phyloP scores from a whole-genome alignment of 768 basidiomycete species.

The Podaxis sp. region DNA sequence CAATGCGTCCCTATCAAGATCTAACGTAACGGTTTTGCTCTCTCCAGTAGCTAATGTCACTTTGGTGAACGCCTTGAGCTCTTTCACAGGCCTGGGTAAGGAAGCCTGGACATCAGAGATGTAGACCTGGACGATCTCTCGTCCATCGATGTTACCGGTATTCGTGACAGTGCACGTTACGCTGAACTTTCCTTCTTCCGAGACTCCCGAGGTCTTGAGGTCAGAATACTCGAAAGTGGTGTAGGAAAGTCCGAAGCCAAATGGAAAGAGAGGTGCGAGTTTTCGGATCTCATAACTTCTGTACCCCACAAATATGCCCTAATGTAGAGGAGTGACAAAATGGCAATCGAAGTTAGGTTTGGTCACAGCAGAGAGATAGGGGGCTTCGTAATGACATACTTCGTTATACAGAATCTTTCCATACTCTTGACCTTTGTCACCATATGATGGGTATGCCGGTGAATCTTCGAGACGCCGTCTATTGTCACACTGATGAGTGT shows the following conservation, averaged over 20 bases:
- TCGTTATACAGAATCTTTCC: conserved; percentile 45
- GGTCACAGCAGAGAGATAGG: conserved; percentile 2
- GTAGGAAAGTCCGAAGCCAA: conserved; percentile 59
- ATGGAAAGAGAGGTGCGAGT: conserved; percentile 45
- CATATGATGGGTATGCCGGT: conserved; percentile 43
- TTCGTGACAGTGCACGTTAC: conserved; percentile 44
- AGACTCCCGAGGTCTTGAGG: conserved; percentile 30
- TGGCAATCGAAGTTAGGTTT: conserved; percentile 1
- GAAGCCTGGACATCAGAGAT: conserved; percentile 36
- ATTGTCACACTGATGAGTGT: not conserved
- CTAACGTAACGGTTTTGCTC: conserved; percentile 29
- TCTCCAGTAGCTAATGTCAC: conserved; percentile 41
- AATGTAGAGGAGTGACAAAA: not conserved
- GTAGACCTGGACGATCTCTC: conserved; percentile 47
- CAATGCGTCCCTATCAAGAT: conserved; percentile 43
- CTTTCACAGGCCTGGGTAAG: conserved; percentile 39
- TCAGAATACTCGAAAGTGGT: conserved; percentile 50
- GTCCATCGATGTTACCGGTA: conserved; percentile 36
- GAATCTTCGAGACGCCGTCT: conserved; percentile 49
- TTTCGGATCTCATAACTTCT: conserved; percentile 43
- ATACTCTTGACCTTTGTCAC: conserved; percentile 35
- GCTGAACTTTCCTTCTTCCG: conserved; percentile 28
- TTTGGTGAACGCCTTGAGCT: conserved; percentile 46
- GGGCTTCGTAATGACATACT: conserved; percentile 19
- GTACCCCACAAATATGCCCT: conserved; percentile 52